Evolutionary conservation across 2,329 filamentous ascomycete species (phyloP), one percentile per base, ranked within the genome.

Genomic region (Venturia oleaginea): DNA sequence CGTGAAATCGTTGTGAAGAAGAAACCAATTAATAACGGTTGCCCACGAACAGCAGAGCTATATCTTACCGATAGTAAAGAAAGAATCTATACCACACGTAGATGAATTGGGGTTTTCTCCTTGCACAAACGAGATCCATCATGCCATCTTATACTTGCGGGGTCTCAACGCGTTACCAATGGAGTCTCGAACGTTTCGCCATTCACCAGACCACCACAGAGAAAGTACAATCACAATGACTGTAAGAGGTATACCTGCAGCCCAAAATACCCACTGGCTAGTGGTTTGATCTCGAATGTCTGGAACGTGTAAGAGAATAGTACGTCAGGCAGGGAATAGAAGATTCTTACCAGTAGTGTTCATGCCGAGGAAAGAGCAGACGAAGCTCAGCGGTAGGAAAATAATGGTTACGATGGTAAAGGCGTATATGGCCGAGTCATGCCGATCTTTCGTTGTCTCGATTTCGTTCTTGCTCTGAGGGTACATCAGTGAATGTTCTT

Each of bases 151-250:
- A n/a, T 57, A 34, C 51, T 57, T 57, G 4, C 30, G 27, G 1
- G 51, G 34, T 24, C 34, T 46, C 59, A 46, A 61, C 17, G 42
- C 37, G 8, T 40, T 61, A 19, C 59, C 27, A 46, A 63, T 30
- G 24, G n/a, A 38, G 22, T 46, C 61, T 17, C 57, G 62, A 17
- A 68, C 40, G 57, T 69, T 70, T 54, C 67, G 65, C 57, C 70
- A 63, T 63, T 70, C 68, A 17, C 67, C 69, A 68, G 63, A 42
- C 73, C 10, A 72, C 46, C 22, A 59, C 3, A 64, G 62, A 4
- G 62, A 34, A 1, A 64, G 30, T 1, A 42, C 46, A 30, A 64
- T 64, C 5, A 57, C 54, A 3, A 64, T 15, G 6, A 64, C 32
- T 2, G 46, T 64, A 4, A 64, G 34, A 8, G 62, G 62, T 32